Evolutionary conservation across 2,329 filamentous ascomycete species (phyloP), one percentile per base, ranked within the genome.

Genomic region (Claviceps arundinis): DNA sequence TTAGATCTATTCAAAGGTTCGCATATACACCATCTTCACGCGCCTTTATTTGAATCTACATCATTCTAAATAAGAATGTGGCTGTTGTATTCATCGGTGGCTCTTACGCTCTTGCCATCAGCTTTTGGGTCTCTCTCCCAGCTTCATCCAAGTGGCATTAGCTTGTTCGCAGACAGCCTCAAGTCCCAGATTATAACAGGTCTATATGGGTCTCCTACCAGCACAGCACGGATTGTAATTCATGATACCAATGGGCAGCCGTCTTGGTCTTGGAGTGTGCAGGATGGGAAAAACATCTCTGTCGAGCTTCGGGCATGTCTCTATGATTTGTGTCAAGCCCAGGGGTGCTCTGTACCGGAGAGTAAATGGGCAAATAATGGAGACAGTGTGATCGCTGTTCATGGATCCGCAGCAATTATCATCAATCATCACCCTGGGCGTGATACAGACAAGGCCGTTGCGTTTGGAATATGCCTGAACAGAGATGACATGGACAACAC

Each of bases 261-360:
- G 16, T 48, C 50, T n/a, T 52, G 50, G 50, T 43, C 44, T 9
- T 52, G 50, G 50, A 52, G 44, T 11, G 34, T 47, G 19, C 13
- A 48, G 2, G 42, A 52, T 8, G 50, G 45, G 5, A 37, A 52
- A 16, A 37, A 42, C 26, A 48, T 52, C n/a, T 38, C 50, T 14
- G n/a, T 37, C n/a, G 45, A 48, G 7, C 50, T 52, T n/a, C 43
- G 43, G 24, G 14, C 43, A 26, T 45, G 43, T 30, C 43, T 45
- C 13, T n/a, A 17, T n/a, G 43, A 45, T 30, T 22, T 30, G 22
- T 45, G 43, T 30, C 26, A 16, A 30, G 43, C 22, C 14, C 16
- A 26, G 13, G 43, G 43, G 13, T 45, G 19, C 24, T 22, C 22
- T 11, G n/a, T 11, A 43, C n/a, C 38, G 16, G 47, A 37, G 7